Evolutionary conservation across 2,329 filamentous ascomycete species (phyloP).

Genomic region (Tolypocladium guangdongense): DNA sequence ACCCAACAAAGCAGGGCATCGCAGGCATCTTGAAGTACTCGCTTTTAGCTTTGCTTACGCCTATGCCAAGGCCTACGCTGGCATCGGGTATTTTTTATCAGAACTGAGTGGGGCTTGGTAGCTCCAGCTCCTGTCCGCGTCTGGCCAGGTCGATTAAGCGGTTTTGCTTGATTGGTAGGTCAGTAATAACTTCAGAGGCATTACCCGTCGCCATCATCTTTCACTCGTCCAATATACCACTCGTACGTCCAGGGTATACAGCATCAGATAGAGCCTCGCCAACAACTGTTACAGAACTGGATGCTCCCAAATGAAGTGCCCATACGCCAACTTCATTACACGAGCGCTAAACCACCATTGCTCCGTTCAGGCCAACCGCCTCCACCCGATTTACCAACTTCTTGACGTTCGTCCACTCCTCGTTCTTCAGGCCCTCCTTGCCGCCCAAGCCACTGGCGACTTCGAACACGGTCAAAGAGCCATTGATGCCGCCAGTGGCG

Average conservation of each 20-base stretch:
- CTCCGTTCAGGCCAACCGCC: constrained; percentile 40
- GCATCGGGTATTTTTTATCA: too few relatives aligned
- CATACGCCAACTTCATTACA: background rate
- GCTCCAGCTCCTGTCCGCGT: too few relatives aligned
- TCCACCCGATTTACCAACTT: constrained; percentile 73
- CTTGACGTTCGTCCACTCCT: constrained; percentile 93
- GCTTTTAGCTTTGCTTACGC: too few relatives aligned
- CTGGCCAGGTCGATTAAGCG: too few relatives aligned
- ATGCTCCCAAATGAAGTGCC: background rate
- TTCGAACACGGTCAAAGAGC: constrained; percentile 85
- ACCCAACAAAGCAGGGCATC: too few relatives aligned
- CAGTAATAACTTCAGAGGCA: too few relatives aligned
- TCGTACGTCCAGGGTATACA: background rate
- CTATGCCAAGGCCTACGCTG: too few relatives aligned
- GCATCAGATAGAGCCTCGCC: background rate
- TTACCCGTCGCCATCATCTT: background rate
- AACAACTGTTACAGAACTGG: background rate
- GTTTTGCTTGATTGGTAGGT: too few relatives aligned
- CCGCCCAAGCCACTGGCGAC: constrained; percentile 74
- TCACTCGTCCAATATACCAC: background rate
- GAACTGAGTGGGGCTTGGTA: too few relatives aligned
- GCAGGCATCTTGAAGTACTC: too few relatives aligned
- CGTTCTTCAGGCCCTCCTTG: constrained; percentile 69
- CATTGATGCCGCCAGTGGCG: constrained; percentile 86
- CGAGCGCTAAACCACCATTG: constrained; percentile 24